A percentile compares a stretch with the other conserved stretches of the same genome.
Evolutionary conservation across 2,329 filamentous ascomycete genomes (phyloP).

Genomic region (Phaeosphaeriaceae sp.): DNA sequence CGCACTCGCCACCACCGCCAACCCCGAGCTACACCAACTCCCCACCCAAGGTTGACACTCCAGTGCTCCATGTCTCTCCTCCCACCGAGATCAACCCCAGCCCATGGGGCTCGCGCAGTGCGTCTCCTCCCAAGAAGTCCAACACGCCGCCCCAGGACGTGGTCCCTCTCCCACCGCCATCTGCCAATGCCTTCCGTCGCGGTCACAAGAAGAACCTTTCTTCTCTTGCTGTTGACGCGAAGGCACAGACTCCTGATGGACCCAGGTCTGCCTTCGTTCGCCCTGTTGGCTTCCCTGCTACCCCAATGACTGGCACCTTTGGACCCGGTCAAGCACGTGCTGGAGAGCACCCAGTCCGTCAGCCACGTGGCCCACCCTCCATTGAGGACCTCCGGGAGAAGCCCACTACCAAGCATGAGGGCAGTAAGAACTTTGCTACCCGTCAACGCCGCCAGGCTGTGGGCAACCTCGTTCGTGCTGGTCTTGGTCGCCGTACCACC

Average conservation of each 20-base stretch:
- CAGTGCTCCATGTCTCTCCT: slow-evolving; percentile 81
- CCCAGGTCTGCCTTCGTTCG: slow-evolving; percentile 73
- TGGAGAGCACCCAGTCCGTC: slow-evolving; percentile 91
- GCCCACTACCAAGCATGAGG: slow-evolving; percentile 91
- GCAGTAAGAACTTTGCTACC: slow-evolving; percentile 95
- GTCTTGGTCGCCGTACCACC: slow-evolving; percentile 80
- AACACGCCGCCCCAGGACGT: slow-evolving; percentile 74
- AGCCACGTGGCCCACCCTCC: slow-evolving; percentile 89
- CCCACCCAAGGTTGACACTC: slow-evolving; percentile 50
- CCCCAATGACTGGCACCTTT: slow-evolving; percentile 83
- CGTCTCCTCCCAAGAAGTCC: slow-evolving; percentile 67
- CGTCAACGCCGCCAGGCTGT: slow-evolving; percentile 92
- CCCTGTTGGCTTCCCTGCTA: slow-evolving; percentile 72
- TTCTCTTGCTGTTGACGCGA: slow-evolving; percentile 68
- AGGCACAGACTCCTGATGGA: slow-evolving; percentile 64
- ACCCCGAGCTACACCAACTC: slow-evolving; percentile 47
- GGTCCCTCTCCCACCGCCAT: slow-evolving; percentile 81
- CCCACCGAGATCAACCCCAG: slow-evolving; percentile 66
- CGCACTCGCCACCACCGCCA: slow-evolving; percentile 58
- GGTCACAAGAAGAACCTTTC: slow-evolving; percentile 85
- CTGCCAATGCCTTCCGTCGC: slow-evolving; percentile 89
- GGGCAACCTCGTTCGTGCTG: slow-evolving; percentile 88
- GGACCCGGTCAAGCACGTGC: slow-evolving; percentile 91
- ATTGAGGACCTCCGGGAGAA: slow-evolving; percentile 89
- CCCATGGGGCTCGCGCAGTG: slow-evolving; percentile 65